Base-by-base conservation (phyloP, 2,329 filamentous ascomycete species). In the Cadophora gregata region DNA sequence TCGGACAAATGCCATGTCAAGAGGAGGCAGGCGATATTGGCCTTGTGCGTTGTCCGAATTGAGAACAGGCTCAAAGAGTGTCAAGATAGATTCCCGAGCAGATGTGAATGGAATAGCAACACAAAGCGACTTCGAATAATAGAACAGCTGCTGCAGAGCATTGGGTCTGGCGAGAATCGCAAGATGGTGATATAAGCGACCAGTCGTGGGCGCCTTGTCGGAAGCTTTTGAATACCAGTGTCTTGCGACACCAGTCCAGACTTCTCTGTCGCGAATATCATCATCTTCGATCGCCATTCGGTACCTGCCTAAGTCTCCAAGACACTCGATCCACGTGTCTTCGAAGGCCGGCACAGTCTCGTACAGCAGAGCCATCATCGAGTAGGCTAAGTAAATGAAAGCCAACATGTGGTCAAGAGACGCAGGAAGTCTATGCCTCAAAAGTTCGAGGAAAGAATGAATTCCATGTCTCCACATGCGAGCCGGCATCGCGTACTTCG, bases 381-480 rank as follows among this genome's bases (percentile, higher is more conserved):
- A 91, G 70, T 97, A 98, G 0, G 93, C 90, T 19, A 95, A 79
- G 69, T 96, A 96, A 0, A 98, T 93, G 64, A 97, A 98, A 0
- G 89, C 88, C 0, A 97, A 81, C 93, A 98, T 97, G 64, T 96
- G 91, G 59, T 97, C 94, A 0, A 93, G 80, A 1, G 91, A 93
- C 0, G 83, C 84, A 0, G 94, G 95, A 0, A 97, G 80, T 2
- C 89, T 86, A 70, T 92, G 88, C 0, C 93, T 83, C 0, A 97
- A 78, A 0, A 96, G 77, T 71, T 97, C 93, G 0, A 97, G 82
- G 65, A 96, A 96, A 0, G 88, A 89, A 75, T 96, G 93, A 3
- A 98, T 97, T 0, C 92, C 95, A 90, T 84, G 92, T 0, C 93
- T 85, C 96, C 96, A 98, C 92, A 98, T 96, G 0, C 95, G 83